Evolutionary conservation across 2,329 filamentous ascomycete genomes (phyloP), one percentile per base, ranked within the genome.

Genomic region (Cladosporium sp.): DNA sequence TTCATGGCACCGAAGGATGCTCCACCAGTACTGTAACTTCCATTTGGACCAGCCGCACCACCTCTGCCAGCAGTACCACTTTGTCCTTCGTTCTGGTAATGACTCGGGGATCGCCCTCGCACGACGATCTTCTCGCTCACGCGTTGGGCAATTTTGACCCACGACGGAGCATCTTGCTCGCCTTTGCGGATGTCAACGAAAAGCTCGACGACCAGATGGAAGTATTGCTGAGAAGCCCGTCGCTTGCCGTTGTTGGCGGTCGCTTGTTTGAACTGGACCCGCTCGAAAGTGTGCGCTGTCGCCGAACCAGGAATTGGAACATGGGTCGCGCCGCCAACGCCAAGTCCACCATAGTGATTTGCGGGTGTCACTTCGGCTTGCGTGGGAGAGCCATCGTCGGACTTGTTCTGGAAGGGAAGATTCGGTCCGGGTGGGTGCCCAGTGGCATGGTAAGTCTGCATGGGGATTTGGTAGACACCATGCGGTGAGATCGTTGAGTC

Each of bases 181-280:
- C 70, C 77, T 32, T 72, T 68, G 2, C 83, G 80, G 7, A 90
- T 76, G 62, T 92, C 86, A 7, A 83, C 90, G 73, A 85, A 90
- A 1, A 95, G 83, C 70, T 96, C 91, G 3, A 96, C 87, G 45
- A 95, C 83, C n/a, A 97, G 80, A 66, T 94, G 90, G 68, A 95
- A 96, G 72, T 91, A 96, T 66, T 96, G 92, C 69, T 97, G 91
- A 17, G 91, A 90, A 1, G 91, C 91, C 57, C 92, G 81, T 64
- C 92, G 82, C 72, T 96, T 96, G 47, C 91, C 91, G 64, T 97
- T 97, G 75, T 96, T 97, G 22, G 91, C 90, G 0, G 91, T 96
- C 1, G 92, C 91, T 63, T 90, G 90, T 72, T 96, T 95, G 81
- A 96, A 97, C 66, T 96, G 91, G 52, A 96, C 94, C 10, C 92